phyloP scores from a whole-genome alignment of 805 yeast species.

The Yarrowia sp. region DNA sequence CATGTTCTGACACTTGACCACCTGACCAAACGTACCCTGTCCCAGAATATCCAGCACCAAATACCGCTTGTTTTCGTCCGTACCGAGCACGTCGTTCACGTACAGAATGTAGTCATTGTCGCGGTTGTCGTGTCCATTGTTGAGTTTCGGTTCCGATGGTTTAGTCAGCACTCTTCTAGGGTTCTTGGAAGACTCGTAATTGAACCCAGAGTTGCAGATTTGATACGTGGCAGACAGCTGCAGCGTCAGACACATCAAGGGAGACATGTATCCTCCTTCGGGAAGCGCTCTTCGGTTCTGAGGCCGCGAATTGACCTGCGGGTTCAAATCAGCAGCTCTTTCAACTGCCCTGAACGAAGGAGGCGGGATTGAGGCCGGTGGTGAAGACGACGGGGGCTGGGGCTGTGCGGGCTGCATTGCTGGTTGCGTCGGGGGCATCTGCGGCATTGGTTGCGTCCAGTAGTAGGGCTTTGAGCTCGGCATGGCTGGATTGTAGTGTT shows the following conservation, averaged over 20 bases:
- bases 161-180: slow-evolving; percentile 92
- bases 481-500: slow-evolving; percentile 19
- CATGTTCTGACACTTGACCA: slow-evolving; percentile 84
- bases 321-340: slow-evolving; percentile 39
- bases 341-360: slow-evolving; percentile 40
- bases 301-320: slow-evolving; percentile 36
- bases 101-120: slow-evolving; percentile 88
- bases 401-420: background rate
- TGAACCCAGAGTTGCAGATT: slow-evolving; percentile 80
- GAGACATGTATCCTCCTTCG: slow-evolving; percentile 47
- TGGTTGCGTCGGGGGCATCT: background rate
- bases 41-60: slow-evolving; percentile 89
- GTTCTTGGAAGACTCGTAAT: slow-evolving; percentile 77
- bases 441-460: background rate
- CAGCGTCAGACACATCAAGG: slow-evolving; percentile 74
- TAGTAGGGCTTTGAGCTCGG: slow-evolving; percentile 3
- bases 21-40: slow-evolving; percentile 98
- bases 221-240: slow-evolving; percentile 76
- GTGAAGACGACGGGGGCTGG: background rate
- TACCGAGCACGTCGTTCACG: slow-evolving; percentile 90
- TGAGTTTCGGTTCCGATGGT: slow-evolving; percentile 77
- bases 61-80: slow-evolving; percentile 79
- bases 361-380: slow-evolving; percentile 32
- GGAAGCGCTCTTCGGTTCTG: slow-evolving; percentile 40
- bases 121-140: slow-evolving; percentile 83